These are phyloP conservation scores for Eucalyptus albens DNA, from an alignment of 345 rosid species.

Conservation along the genomic window DNA sequence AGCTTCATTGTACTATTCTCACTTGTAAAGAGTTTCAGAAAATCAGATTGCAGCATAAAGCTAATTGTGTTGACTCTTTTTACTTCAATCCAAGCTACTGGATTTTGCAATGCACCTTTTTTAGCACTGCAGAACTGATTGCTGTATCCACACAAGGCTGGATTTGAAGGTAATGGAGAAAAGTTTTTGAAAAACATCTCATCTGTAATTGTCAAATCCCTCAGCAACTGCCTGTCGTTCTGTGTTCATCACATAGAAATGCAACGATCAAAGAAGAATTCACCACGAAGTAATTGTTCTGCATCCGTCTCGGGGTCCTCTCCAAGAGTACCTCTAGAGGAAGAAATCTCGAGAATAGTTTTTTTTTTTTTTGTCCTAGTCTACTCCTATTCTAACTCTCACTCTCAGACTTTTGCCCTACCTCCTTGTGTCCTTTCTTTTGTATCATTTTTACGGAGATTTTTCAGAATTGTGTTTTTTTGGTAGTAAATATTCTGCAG, in stretches of 20 bases:
- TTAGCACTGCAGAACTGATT: background rate
- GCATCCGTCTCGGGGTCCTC: background rate
- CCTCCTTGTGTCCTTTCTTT: too few relatives aligned
- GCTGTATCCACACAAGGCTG: background rate
- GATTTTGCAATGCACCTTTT: background rate
- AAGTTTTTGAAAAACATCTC: background rate
- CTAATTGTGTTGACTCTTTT: background rate
- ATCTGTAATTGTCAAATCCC: background rate
- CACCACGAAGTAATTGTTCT: background rate
- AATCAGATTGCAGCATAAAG: background rate
- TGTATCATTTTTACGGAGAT: too few relatives aligned
- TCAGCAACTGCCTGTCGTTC: background rate
- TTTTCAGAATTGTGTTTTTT: too few relatives aligned
- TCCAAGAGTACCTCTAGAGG: too few relatives aligned
- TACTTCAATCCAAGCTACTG: background rate
- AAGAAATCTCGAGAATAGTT: too few relatives aligned
- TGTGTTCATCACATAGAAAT: background rate
- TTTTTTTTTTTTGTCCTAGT: too few relatives aligned
- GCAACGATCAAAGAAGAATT: background rate
- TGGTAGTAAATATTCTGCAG: too few relatives aligned
- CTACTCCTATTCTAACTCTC: too few relatives aligned
- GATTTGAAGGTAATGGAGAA: background rate
- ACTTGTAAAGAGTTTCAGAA: background rate
- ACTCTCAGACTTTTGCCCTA: too few relatives aligned
- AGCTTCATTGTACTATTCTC: background rate